Conservation (phyloP, 2,329 filamentous ascomycete genomes). For the Dactylellina leptospora region DNA sequence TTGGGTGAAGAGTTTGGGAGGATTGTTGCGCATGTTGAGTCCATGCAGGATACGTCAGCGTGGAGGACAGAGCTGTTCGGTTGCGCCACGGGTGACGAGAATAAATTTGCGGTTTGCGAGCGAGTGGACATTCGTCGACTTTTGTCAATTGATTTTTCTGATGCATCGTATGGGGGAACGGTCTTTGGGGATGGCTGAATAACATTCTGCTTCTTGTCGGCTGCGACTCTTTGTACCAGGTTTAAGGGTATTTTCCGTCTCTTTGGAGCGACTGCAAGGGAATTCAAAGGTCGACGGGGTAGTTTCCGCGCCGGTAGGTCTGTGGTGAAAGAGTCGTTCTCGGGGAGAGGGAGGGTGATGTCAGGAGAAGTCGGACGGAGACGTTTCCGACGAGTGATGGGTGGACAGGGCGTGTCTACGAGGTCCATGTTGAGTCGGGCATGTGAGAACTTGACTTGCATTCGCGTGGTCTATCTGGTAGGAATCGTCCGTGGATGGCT, state of each 20-base stretch:
- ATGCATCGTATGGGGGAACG: not conserved
- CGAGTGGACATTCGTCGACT: constrained; percentile 34
- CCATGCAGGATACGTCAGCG: constrained; percentile 29
- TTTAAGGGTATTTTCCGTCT: constrained; percentile 33
- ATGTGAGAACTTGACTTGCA: not conserved
- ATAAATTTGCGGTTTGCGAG: constrained; percentile 20
- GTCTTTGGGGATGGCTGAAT: not conserved
- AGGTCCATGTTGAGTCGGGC: constrained; percentile 24
- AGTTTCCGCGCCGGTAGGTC: not conserved
- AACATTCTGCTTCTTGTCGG: constrained; percentile 5
- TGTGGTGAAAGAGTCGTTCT: constrained; percentile 11
- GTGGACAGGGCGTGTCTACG: constrained; percentile 43
- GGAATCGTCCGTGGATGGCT: not conserved
- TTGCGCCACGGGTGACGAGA: constrained; percentile 15
- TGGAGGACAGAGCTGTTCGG: constrained; percentile 36
- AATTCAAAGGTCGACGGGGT: constrained; percentile 13
- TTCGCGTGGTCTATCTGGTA: not conserved
- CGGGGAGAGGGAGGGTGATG: constrained; percentile 14
- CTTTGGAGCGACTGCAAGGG: constrained; percentile 38
- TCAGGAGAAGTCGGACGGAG: constrained; percentile 33
- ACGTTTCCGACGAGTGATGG: constrained; percentile 29
- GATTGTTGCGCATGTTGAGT: constrained; percentile 43
- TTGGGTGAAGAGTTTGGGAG: constrained; percentile 40
- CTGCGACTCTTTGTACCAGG: constrained; percentile 2
- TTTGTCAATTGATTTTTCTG: not conserved